phyloP scores from a whole-genome alignment of 306 rosid genomes.

The Biancaea sappan region DNA sequence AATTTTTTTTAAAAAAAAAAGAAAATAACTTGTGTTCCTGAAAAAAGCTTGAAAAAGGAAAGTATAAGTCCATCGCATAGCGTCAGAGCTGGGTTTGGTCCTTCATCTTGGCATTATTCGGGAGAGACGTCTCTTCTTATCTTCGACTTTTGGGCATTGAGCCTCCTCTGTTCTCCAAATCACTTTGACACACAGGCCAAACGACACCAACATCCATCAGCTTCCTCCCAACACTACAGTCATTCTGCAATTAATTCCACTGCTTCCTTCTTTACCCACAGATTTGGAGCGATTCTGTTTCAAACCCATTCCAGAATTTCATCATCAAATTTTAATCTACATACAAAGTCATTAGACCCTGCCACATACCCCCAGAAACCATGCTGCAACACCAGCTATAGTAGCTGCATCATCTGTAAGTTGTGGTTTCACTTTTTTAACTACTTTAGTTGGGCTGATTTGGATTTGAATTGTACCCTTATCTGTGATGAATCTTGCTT shows the following conservation, averaged over 20 bases:
- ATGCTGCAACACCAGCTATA: not conserved
- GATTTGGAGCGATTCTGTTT: too few species aligned
- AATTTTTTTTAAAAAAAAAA: too few species aligned
- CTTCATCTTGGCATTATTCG: slow-evolving; percentile 39
- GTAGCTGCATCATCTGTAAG: not conserved
- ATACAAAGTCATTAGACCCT: too few species aligned
- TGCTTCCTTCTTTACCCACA: too few species aligned
- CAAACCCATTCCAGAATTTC: too few species aligned
- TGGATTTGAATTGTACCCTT: not conserved
- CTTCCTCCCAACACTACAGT: not conserved
- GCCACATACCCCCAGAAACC: not conserved
- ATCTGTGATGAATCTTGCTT: not conserved
- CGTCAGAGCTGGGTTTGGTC: slow-evolving; percentile 48
- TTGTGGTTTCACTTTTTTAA: not conserved
- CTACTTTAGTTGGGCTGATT: not conserved
- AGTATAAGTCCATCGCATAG: not conserved
- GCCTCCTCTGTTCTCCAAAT: not conserved
- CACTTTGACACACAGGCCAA: slow-evolving; percentile 18
- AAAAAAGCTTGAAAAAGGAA: too few species aligned
- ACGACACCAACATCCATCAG: not conserved
- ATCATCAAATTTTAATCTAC: too few species aligned
- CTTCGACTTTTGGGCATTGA: slow-evolving; percentile 28
- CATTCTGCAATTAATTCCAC: slow-evolving; percentile 7
- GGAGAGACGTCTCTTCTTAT: slow-evolving; percentile 35
- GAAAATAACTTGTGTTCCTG: too few species aligned